phyloP scores from a whole-genome alignment of 2,329 filamentous ascomycete genomes.

The Escovopsis weberi region DNA sequence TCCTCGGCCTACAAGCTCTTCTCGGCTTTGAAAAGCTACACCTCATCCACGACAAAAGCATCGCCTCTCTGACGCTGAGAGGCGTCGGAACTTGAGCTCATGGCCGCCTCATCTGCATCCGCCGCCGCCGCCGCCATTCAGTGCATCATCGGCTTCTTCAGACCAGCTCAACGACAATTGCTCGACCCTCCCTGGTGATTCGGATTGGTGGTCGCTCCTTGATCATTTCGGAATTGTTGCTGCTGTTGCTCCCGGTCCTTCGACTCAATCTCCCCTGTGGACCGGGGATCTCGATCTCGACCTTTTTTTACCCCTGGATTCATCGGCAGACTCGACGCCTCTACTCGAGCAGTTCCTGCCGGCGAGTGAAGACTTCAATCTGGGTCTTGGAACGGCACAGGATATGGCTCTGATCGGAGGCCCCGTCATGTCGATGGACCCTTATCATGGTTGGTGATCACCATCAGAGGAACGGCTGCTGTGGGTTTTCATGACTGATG shows the following conservation, averaged over 20 bases:
- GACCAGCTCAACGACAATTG: conserved; percentile 8
- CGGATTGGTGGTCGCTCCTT: conserved; percentile 4
- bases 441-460: background rate
- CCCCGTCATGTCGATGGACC: background rate
- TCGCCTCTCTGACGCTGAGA: conserved; percentile 6
- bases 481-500: background rate
- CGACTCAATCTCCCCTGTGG: background rate
- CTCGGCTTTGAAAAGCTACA: no score
- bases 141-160: conserved; percentile 5
- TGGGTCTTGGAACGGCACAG: background rate
- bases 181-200: conserved; percentile 7
- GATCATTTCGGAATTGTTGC: background rate
- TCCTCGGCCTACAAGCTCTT: no score
- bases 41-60: background rate
- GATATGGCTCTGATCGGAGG: background rate
- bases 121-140: conserved; percentile 2
- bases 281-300: background rate
- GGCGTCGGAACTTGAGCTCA: conserved; percentile 10
- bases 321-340: background rate
- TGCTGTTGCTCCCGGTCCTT: background rate
- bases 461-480: background rate
- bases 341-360: background rate
- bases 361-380: background rate
- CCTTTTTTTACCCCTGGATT: background rate
- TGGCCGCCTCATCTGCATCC: conserved; percentile 5